phyloP scores from a whole-genome alignment of 768 basidiomycete species.

The Agaricus sinodeliciosus region DNA sequence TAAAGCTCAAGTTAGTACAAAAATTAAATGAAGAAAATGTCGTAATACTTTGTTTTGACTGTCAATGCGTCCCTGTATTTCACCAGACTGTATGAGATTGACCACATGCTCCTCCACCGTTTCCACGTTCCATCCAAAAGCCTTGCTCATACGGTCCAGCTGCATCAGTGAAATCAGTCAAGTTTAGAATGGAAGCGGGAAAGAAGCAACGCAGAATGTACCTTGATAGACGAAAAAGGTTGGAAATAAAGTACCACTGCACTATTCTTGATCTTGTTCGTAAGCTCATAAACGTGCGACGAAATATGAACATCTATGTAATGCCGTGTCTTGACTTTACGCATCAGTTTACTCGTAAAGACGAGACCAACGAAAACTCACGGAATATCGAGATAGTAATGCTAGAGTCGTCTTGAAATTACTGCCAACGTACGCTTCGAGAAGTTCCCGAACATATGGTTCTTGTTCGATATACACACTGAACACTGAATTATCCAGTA shows the following conservation, averaged over 20 bases:
- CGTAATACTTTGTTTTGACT: conserved; percentile 74
- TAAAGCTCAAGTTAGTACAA: not conserved
- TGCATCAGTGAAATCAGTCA: conserved; percentile 12
- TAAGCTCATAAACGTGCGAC: conserved; percentile 58
- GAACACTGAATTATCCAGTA: conserved; percentile 67
- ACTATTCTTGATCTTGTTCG: conserved; percentile 64
- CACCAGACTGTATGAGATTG: conserved; percentile 65
- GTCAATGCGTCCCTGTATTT: conserved; percentile 81
- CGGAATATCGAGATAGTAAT: conserved; percentile 66
- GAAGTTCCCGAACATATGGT: conserved; percentile 78
- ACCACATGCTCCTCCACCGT: conserved; percentile 73
- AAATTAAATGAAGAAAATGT: not conserved
- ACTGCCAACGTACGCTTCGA: conserved; percentile 81
- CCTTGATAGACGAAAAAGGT: conserved; percentile 75
- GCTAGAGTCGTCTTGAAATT: conserved; percentile 81
- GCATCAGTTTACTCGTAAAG: not conserved
- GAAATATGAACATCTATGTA: conserved; percentile 72
- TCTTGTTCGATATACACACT: conserved; percentile 79
- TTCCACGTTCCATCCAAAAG: conserved; percentile 77
- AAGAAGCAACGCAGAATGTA: not conserved
- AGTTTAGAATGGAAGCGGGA: too few species aligned
- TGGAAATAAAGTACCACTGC: conserved; percentile 86
- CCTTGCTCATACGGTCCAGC: conserved; percentile 76
- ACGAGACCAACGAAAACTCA: conserved; percentile 23
- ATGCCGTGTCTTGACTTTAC: conserved; percentile 59